A percentile compares a stretch with the other conserved stretches of the same genome.
Evolutionary conservation across 106 monocot genomes (phyloP).

Genomic region (Agapanthus africanus): DNA sequence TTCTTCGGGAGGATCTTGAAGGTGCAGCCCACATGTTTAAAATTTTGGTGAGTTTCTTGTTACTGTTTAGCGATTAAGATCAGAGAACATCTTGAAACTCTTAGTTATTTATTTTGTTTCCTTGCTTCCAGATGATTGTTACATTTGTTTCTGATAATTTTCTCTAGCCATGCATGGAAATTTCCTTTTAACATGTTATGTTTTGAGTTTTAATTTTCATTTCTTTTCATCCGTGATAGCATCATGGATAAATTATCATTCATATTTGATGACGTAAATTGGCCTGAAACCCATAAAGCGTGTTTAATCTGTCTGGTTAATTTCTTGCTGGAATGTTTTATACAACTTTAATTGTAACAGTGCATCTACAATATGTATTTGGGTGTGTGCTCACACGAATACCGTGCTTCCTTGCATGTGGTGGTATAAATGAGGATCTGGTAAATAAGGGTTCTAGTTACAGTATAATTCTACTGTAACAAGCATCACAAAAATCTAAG

Average conservation of each 20-base stretch:
- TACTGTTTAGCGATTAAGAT: neutral
- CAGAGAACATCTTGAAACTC: neutral
- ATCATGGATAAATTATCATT: neutral
- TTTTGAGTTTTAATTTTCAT: neutral
- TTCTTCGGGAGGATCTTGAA: constrained; percentile 70
- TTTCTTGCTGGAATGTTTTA: too few relatives aligned
- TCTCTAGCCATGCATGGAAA: neutral
- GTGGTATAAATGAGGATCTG: too few relatives aligned
- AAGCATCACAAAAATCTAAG: too few relatives aligned
- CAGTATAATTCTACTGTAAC: too few relatives aligned
- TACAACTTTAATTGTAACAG: too few relatives aligned
- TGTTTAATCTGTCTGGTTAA: too few relatives aligned
- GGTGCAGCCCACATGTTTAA: constrained; percentile 35
- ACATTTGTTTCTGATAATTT: neutral
- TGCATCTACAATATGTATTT: too few relatives aligned
- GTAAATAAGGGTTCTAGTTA: too few relatives aligned
- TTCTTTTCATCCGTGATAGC: neutral
- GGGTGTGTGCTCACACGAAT: too few relatives aligned
- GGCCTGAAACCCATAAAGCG: too few relatives aligned
- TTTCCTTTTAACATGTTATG: neutral
- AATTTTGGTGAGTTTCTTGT: constrained; percentile 48
- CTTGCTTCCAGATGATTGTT: neutral
- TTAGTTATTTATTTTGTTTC: neutral
- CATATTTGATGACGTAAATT: too few relatives aligned
- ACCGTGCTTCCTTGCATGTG: too few relatives aligned